Base-by-base conservation (phyloP, 148 eudicot species). In the Oxyria digyna region DNA sequence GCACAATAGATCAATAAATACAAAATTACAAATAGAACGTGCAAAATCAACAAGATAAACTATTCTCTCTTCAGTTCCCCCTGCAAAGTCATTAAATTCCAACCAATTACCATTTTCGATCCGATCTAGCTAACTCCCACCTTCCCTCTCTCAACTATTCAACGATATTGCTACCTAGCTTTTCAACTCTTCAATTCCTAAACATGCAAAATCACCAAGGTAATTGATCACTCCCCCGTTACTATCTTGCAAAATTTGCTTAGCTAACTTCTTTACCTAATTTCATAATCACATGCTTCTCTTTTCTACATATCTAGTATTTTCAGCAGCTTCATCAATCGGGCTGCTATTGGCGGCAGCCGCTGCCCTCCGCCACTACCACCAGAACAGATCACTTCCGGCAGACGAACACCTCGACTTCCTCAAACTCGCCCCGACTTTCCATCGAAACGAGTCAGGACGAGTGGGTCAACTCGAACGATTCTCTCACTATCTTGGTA, bases 401-500 rank as follows among this genome's bases (percentile, higher is more conserved):
- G 38, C 1, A 3, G 33, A 14, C 38, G 18, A 31, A 13, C 5
- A 13, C 4, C 31, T 27, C 2, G 37, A 59, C 20, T 2, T 29
- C 38, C 37, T 29, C 17, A 67, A 67, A 67, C 46, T 87, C 42
- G 80, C 75, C 45, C 97, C 97, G 27, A n/a, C 40, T 33, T 32
- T 87, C 1, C 68, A 75, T 24, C 65, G 69, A 46, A 71, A 74
- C 1, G 91, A 80, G 33, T 89, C 97, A 8, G 82, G 91, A 32
- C 88, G 85, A 23, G 49, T 71, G 69, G 89, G 79, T 24, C 85
- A 68, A 18, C 81, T 86, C 43, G 98, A 92, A 67, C 87, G 76
- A 67, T 93, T 93, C 77, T 86, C 98, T 59, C 79, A 80, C 55
- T 93, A 93, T 78, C 89, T 89, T 78, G 98, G 98, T 89, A 35